Evolutionary conservation across 2,329 filamentous ascomycete genomes (phyloP).

Genomic region (Aaosphaeria arxii): DNA sequence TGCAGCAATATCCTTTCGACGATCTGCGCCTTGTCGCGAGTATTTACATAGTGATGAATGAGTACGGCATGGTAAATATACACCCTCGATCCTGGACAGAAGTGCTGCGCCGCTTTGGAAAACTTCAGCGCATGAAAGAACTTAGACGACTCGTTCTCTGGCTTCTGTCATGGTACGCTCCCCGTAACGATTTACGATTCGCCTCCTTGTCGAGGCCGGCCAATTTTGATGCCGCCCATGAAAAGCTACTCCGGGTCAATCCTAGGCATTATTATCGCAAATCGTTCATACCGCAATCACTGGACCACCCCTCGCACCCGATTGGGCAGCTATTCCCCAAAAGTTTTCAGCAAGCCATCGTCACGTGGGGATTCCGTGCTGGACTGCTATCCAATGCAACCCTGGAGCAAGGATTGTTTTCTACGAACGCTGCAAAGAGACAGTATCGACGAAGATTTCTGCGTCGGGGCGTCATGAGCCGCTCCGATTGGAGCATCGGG

Average conservation of each 20-base stretch:
- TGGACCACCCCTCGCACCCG: constrained; percentile 17
- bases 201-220: constrained; percentile 16
- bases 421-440: constrained; percentile 12
- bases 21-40: constrained; percentile 47
- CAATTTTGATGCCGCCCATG: constrained; percentile 17
- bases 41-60: constrained; percentile 47
- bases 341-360: constrained; percentile 23
- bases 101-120: constrained; percentile 58
- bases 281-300: constrained; percentile 7
- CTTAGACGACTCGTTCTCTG: constrained; percentile 51
- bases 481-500: constrained; percentile 25
- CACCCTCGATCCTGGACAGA: constrained; percentile 53
- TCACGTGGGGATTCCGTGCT: constrained; percentile 34
- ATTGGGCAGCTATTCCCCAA: constrained; percentile 23
- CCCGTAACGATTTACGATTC: constrained; percentile 16
- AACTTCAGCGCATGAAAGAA: constrained; percentile 51
- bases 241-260: constrained; percentile 10
- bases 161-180: constrained; percentile 45
- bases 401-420: constrained; percentile 22
- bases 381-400: constrained; percentile 21
- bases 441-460: constrained; percentile 23
- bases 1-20: constrained; percentile 20
- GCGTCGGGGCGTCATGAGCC: constrained; percentile 12
- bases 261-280: constrained; percentile 12
- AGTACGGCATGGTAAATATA: constrained; percentile 41